Evolutionary conservation across 192 early-diverging fungal genomes (phyloP).

Genomic region (Entomortierella chlamydospora): DNA sequence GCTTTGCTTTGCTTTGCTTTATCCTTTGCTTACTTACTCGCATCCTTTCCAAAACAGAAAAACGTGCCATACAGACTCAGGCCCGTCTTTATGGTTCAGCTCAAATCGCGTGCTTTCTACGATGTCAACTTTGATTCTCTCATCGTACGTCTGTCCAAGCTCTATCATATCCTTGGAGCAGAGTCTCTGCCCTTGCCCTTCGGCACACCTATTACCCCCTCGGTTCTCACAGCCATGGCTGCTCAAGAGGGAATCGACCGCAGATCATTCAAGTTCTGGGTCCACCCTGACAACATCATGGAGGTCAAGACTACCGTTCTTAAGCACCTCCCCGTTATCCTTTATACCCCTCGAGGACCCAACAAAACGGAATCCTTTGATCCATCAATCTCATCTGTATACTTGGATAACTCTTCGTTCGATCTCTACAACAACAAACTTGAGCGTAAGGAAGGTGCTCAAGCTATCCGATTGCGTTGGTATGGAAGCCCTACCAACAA

Average conservation of each 20-base stretch:
- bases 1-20: background rate
- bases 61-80: conserved; percentile 72
- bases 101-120: conserved; percentile 88
- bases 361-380: conserved; percentile 69
- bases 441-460: conserved; percentile 89
- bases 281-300: conserved; percentile 94
- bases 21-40: background rate
- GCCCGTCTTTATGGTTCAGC: conserved; percentile 81
- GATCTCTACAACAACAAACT: conserved; percentile 90
- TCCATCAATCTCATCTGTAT: conserved; percentile 93
- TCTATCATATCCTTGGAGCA: conserved; percentile 70
- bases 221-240: conserved; percentile 43
- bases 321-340: conserved; percentile 89
- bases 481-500: conserved; percentile 84
- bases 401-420: conserved; percentile 91
- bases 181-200: conserved; percentile 33
- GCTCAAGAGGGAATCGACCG: conserved; percentile 74
- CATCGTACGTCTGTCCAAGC: conserved; percentile 84
- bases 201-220: conserved; percentile 42
- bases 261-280: conserved; percentile 94
- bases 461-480: conserved; percentile 93
- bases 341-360: conserved; percentile 84
- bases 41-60: conserved; percentile 16
- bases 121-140: conserved; percentile 88
- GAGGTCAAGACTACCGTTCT: conserved; percentile 93